Conservation (phyloP, 306 rosid genomes). For the Fragaria ananassa region DNA sequence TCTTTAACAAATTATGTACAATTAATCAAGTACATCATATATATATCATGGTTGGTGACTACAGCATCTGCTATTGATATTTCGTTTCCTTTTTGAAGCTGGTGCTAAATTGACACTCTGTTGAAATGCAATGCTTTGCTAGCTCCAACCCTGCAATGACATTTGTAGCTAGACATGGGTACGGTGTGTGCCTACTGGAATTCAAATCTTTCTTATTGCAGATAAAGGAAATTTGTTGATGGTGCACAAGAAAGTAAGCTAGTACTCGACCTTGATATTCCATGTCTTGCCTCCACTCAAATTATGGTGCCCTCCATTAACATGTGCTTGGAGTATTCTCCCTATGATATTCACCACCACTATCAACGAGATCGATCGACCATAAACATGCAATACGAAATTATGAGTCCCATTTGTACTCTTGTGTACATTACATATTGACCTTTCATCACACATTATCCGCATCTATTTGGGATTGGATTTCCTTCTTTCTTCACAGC, state of each 20-base stretch:
- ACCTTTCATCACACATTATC: background rate
- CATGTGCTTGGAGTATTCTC: slow-evolving; percentile 24
- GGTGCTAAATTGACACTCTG: background rate
- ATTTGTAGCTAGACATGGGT: slow-evolving; percentile 26
- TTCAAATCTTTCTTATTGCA: slow-evolving; percentile 16
- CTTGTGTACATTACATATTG: background rate
- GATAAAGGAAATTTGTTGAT: slow-evolving; percentile 28
- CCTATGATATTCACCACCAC: background rate
- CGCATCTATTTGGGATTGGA: background rate
- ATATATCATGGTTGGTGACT: slow-evolving; percentile 17
- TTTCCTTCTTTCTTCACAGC: background rate
- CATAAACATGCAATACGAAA: background rate
- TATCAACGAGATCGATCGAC: background rate
- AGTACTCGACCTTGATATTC: slow-evolving; percentile 19
- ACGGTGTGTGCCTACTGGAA: slow-evolving; percentile 4
- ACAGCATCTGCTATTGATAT: slow-evolving; percentile 23
- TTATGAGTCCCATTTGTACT: background rate
- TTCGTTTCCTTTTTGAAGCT: slow-evolving; percentile 20
- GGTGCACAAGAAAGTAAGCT: slow-evolving; percentile 33
- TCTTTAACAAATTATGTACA: slow-evolving; percentile 5
- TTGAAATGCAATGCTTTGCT: slow-evolving; percentile 6
- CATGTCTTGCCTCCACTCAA: slow-evolving; percentile 30
- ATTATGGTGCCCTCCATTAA: slow-evolving; percentile 37
- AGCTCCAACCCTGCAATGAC: slow-evolving; percentile 19
- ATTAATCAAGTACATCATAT: background rate